Percentiles rank a stretch among this genome's conserved stretches.
Evolutionary conservation across 1,284 basidiomycete genomes (phyloP).

Genomic region (Moesziomyces aphidis): DNA sequence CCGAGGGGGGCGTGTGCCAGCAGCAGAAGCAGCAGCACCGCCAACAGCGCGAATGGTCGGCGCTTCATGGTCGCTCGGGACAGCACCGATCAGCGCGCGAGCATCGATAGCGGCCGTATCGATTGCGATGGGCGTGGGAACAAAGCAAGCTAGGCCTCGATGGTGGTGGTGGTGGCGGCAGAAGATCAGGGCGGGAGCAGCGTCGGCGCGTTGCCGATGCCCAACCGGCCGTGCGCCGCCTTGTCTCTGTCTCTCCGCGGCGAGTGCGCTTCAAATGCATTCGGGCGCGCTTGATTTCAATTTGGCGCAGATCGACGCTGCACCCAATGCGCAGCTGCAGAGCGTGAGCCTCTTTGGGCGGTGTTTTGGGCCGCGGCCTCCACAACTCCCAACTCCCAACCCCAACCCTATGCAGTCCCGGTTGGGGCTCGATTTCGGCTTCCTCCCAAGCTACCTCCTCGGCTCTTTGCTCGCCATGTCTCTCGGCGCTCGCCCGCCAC

Average conservation of each 20-base stretch:
- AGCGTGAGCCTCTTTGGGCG: background rate
- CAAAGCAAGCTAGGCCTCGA: no score
- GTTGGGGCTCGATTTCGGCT: background rate
- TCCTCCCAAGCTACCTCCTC: background rate
- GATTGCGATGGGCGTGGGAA: background rate
- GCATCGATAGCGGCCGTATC: background rate
- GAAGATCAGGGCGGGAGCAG: no score
- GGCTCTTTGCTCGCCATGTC: constrained; percentile 9
- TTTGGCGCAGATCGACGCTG: background rate
- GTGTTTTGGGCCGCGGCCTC: background rate
- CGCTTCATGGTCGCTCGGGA: background rate
- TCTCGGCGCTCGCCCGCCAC: constrained; percentile 8
- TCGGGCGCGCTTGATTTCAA: no score
- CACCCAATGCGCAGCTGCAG: background rate
- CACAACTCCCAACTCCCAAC: no score
- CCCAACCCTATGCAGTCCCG: no score
- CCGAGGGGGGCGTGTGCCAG: constrained; percentile 3
- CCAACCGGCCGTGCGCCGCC: no score
- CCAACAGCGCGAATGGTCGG: background rate
- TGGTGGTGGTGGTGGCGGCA: no score
- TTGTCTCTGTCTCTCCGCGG: no score
- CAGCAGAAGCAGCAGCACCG: constrained; percentile 4
- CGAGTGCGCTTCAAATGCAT: no score
- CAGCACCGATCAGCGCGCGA: background rate
- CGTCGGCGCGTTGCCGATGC: no score